These are phyloP conservation scores for Candida tallmaniae DNA, from an alignment of 805 yeast species.

Conservation along the genomic window DNA sequence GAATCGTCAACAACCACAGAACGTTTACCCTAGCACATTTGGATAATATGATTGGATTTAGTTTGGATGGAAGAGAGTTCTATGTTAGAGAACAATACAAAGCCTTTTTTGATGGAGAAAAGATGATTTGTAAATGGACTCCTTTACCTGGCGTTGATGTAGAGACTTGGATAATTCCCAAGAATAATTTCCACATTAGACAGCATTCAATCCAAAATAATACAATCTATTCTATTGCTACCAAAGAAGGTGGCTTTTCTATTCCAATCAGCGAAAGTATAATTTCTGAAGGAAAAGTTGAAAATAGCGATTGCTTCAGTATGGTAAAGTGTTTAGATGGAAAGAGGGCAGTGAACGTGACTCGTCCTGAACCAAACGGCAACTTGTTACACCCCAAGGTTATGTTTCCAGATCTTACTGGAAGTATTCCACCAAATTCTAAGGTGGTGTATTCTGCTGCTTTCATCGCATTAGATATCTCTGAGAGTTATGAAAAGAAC, in stretches of 20 bases:
- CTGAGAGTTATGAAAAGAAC: too few species aligned
- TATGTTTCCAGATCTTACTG: constrained; percentile 10
- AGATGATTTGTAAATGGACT: constrained; percentile 8
- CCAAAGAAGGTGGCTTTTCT: constrained; percentile 14
- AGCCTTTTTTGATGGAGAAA: constrained; percentile 3
- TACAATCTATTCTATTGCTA: constrained; percentile 2
- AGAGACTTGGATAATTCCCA: constrained; percentile 8
- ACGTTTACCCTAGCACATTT: constrained; percentile 6
- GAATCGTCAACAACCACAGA: constrained; percentile 7
- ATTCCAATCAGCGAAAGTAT: constrained; percentile 1
- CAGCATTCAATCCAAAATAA: constrained; percentile 8
- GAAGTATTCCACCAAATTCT: constrained; percentile 2
- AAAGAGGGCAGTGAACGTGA: constrained; percentile 3
- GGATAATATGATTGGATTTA: constrained; percentile 13
- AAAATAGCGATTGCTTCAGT: constrained; percentile 1
- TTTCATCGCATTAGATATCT: constrained; percentile 1
- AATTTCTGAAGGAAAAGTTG: neutral
- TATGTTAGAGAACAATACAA: constrained; percentile 2
- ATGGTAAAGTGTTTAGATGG: constrained; percentile 5
- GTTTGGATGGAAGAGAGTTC: constrained; percentile 8
- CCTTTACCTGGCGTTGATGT: constrained; percentile 8
- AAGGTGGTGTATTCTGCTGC: constrained; percentile 3
- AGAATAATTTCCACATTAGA: constrained; percentile 8
- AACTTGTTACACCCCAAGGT: constrained; percentile 9
- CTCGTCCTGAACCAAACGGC: constrained; percentile 12